Base-by-base conservation (phyloP, 1,284 basidiomycete genomes). In the Cystobasidiaceae sp. region DNA sequence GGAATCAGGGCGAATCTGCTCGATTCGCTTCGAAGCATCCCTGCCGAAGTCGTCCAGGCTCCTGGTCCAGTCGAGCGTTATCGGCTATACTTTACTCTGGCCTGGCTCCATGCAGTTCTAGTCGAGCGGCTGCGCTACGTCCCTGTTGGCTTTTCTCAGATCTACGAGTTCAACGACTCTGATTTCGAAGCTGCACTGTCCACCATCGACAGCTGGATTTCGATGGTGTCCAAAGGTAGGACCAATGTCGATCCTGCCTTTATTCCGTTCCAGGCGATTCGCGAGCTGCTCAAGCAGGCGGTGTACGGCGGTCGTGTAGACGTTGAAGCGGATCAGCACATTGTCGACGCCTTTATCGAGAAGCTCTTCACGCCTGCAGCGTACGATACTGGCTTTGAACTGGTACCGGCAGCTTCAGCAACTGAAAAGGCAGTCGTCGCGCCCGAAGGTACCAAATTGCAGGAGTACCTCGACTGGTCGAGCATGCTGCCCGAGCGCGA, bases 111-210 rank as follows among this genome's bases (percentile, higher is more conserved):
- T 74, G 92, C 93, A 17, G 84, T 97, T 25, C 86, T 97, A 0
- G 93, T 96, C 78, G 93, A 97, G 77, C 90, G 93, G 70, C 81
- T 97, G 25, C 89, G 93, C 44, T 97, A 96, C 75, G 88, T 88
- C 8, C 93, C 93, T 4, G 81, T 97, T 25, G 93, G 93, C 0
- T 97, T 93, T 91, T 92, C 88, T 75, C 92, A 96, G 79, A 82
- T 83, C 0, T 97, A 97, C 78, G 93, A 97, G 77, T 97, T 97
- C 83, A 97, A 97, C 77, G 92, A 97, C 75, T 94, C 93, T 4
- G 93, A 97, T 75, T 88, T 94, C 83, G 84, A 87, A n/a, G 88
- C 93, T 11, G 92, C 93, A 0, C 87, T 91, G 76, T 83, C 83
- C 50, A 93, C 90, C 11, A 94, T 97, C 74, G 92, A 96, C 74